Evolutionary conservation across 257 asterid genomes (phyloP).

Genomic region (Capsicum rhomboideum): DNA sequence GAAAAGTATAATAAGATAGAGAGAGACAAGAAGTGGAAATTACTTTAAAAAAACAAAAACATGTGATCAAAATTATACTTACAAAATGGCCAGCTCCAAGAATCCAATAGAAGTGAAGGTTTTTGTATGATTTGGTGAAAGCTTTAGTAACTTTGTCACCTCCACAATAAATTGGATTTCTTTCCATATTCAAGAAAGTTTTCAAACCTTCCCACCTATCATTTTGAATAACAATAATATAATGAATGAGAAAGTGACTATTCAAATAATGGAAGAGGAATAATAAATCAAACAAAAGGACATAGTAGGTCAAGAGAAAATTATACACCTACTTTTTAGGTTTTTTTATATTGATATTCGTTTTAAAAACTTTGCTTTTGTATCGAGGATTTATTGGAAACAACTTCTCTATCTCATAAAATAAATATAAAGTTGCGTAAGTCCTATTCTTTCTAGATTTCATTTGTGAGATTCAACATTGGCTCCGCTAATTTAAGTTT

Average conservation of each 20-base stretch:
- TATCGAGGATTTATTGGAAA: neutral
- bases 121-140: constrained; percentile 60
- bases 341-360: neutral
- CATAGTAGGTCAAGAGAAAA: neutral
- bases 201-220: constrained; percentile 81
- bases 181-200: constrained; percentile 43
- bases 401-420: neutral
- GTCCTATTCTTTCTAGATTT: neutral
- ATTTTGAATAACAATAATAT: neutral
- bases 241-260: neutral
- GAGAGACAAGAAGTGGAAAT: too few relatives aligned
- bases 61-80: constrained; percentile 38
- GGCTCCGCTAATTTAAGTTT: neutral
- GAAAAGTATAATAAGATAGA: neutral
- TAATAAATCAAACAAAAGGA: neutral
- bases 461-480: neutral
- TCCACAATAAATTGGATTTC: constrained; percentile 62
- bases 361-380: neutral
- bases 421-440: too few relatives aligned
- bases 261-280: neutral
- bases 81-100: constrained; percentile 99
- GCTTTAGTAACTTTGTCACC: constrained; percentile 40
- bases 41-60: too few relatives aligned
- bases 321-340: neutral
- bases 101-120: constrained; percentile 80